These are phyloP conservation scores for Exophiala phaeomuriformis DNA, from an alignment of 2,329 filamentous ascomycete genomes.

Conservation along the genomic window DNA sequence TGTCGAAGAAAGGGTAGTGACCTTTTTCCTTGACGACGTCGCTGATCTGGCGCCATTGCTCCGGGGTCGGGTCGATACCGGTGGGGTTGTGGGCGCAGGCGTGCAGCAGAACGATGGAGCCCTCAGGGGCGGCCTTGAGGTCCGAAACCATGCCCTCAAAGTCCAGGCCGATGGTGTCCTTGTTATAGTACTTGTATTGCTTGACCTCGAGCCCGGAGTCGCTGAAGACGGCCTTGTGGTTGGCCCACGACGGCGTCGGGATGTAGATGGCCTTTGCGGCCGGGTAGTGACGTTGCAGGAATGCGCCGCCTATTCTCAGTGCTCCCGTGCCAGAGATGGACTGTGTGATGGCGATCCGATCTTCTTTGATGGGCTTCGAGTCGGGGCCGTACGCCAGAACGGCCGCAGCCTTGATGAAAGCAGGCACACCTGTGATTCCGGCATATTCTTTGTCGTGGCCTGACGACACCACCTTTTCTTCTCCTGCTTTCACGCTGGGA, in stretches of 20 bases:
- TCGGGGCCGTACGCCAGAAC: constrained; percentile 81
- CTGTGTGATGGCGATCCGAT: constrained; percentile 85
- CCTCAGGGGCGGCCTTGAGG: constrained; percentile 78
- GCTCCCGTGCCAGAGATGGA: constrained; percentile 97
- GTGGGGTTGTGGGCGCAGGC: constrained; percentile 98
- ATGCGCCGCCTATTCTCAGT: constrained; percentile 86
- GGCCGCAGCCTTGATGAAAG: constrained; percentile 88
- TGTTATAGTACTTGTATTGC: constrained; percentile 98
- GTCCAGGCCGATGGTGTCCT: constrained; percentile 95
- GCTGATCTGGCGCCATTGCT: constrained; percentile 90
- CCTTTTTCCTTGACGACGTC: constrained; percentile 74
- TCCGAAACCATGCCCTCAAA: constrained; percentile 89
- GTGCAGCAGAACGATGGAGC: constrained; percentile 87
- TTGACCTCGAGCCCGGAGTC: constrained; percentile 85
- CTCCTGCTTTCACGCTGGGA: constrained; percentile 81
- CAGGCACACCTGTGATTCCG: constrained; percentile 88
- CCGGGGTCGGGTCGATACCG: constrained; percentile 82
- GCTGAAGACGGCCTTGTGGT: constrained; percentile 94
- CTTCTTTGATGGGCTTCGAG: constrained; percentile 64
- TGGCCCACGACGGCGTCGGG: constrained; percentile 92
- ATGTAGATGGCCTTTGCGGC: constrained; percentile 94
- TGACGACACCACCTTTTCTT: constrained; percentile 72
- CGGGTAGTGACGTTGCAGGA: constrained; percentile 86
- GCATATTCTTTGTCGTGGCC: constrained; percentile 55
- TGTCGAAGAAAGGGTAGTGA: constrained; percentile 97